phyloP scores from a whole-genome alignment of 1,139 yeast genomes.

The Ogataea hybrid region DNA sequence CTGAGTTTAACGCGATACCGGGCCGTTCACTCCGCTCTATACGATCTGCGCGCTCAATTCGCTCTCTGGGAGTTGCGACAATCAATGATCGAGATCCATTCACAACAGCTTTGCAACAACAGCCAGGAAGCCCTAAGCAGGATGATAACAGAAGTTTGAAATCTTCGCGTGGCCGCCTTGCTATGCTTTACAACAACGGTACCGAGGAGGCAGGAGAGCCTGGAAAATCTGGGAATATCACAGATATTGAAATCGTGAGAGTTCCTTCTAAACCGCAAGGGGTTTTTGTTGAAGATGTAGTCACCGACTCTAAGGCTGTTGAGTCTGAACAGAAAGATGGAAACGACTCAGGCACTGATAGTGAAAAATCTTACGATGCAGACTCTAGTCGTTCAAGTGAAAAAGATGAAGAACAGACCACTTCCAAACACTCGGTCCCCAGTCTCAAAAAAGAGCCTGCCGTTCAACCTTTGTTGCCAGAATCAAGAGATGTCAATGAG shows the following conservation, averaged over 20 bases:
- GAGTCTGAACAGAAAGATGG: neutral
- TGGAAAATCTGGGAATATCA: neutral
- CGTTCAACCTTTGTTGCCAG: neutral
- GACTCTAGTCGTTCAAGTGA: too few species aligned
- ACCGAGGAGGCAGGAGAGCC: neutral
- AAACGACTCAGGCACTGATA: neutral
- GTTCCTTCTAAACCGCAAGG: neutral
- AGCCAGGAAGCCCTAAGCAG: neutral
- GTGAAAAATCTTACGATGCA: neutral
- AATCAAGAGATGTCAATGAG: neutral
- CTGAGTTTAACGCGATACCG: conserved; percentile 4
- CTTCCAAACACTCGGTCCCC: neutral
- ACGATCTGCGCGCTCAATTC: conserved; percentile 1
- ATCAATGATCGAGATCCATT: conserved; percentile 5
- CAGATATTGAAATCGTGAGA: neutral
- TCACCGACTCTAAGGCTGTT: neutral
- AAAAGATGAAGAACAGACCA: neutral
- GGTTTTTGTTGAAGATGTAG: conserved; percentile 3
- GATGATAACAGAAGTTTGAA: neutral
- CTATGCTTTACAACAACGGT: neutral
- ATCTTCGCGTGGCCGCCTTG: neutral
- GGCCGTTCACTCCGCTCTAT: neutral
- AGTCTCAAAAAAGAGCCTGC: neutral
- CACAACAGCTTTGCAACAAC: neutral
- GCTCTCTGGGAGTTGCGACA: neutral